These are phyloP conservation scores for Rosa multiflora DNA, from an alignment of 306 rosid species.

Conservation along the genomic window DNA sequence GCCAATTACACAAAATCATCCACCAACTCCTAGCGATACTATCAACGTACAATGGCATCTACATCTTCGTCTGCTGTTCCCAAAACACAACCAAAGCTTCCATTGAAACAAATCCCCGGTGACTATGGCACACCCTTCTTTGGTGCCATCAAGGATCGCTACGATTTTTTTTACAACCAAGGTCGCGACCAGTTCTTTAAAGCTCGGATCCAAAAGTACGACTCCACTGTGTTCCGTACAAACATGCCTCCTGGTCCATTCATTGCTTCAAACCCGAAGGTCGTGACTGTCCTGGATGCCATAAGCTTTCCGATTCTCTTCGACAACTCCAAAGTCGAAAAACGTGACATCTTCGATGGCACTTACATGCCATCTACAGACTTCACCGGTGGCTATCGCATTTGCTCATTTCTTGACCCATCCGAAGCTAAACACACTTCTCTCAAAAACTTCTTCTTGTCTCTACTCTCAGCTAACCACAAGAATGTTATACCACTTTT, in stretches of 20 bases:
- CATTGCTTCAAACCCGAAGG: conserved; percentile 52
- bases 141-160: conserved; percentile 55
- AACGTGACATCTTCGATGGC: conserved; percentile 59
- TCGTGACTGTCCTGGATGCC: conserved; percentile 57
- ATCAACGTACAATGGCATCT: background rate
- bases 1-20: background rate
- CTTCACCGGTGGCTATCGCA: conserved; percentile 70
- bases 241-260: conserved; percentile 87
- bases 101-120: conserved; percentile 60
- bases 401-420: conserved; percentile 62
- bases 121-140: conserved; percentile 51
- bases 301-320: conserved; percentile 58
- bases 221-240: conserved; percentile 62
- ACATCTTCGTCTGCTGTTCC: background rate
- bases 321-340: conserved; percentile 54
- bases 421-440: conserved; percentile 46
- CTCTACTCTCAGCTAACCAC: conserved; percentile 30
- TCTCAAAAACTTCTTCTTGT: conserved; percentile 45
- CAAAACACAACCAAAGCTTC: conserved; percentile 21
- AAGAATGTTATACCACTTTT: conserved; percentile 50
- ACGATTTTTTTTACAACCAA: conserved; percentile 59
- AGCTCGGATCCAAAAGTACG: conserved; percentile 30
- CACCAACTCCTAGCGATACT: background rate
- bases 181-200: conserved; percentile 60
- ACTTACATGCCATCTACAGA: conserved; percentile 75